These are phyloP conservation scores for Porpolomopsis calyptriformis DNA, from an alignment of 768 basidiomycete genomes.

Conservation along the genomic window DNA sequence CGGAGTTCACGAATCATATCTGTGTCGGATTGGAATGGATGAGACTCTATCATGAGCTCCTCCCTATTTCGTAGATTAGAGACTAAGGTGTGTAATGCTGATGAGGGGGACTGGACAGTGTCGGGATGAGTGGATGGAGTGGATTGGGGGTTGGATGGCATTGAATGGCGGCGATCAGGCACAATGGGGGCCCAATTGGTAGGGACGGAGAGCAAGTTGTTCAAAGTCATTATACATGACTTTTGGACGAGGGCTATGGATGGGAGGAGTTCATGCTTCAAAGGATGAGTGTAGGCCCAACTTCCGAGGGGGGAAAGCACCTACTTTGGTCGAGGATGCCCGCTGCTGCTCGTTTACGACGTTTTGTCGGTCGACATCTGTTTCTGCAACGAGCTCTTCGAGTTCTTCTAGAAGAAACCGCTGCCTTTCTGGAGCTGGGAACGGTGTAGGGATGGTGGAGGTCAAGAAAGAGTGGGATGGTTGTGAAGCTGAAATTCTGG, in stretches of 20 bases:
- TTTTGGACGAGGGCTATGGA: constrained; percentile 67
- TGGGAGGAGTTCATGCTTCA: constrained; percentile 52
- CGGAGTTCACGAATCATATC: constrained; percentile 52
- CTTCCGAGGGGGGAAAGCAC: too few relatives aligned
- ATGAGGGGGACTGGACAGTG: constrained; percentile 28
- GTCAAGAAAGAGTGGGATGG: constrained; percentile 17
- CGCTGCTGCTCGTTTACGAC: background rate
- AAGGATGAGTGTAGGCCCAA: background rate
- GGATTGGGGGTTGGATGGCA: constrained; percentile 35
- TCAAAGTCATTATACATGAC: constrained; percentile 65
- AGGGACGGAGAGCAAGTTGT: constrained; percentile 51
- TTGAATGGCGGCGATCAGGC: constrained; percentile 50
- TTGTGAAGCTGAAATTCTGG: constrained; percentile 18
- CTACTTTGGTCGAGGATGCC: background rate
- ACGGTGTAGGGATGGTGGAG: constrained; percentile 12
- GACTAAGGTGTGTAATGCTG: constrained; percentile 53
- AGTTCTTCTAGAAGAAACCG: constrained; percentile 1
- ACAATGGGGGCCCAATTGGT: constrained; percentile 43
- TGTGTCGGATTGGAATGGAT: constrained; percentile 30
- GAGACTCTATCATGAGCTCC: constrained; percentile 38
- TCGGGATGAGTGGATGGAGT: constrained; percentile 21
- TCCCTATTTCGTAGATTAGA: constrained; percentile 48
- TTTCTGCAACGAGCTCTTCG: background rate
- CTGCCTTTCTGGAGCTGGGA: constrained; percentile 3
- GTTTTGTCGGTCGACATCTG: background rate